A percentile compares a stretch with the other conserved stretches of the same genome.
phyloP scores from a whole-genome alignment of 2,329 filamentous ascomycete species.

The Aspergillus ruber region DNA sequence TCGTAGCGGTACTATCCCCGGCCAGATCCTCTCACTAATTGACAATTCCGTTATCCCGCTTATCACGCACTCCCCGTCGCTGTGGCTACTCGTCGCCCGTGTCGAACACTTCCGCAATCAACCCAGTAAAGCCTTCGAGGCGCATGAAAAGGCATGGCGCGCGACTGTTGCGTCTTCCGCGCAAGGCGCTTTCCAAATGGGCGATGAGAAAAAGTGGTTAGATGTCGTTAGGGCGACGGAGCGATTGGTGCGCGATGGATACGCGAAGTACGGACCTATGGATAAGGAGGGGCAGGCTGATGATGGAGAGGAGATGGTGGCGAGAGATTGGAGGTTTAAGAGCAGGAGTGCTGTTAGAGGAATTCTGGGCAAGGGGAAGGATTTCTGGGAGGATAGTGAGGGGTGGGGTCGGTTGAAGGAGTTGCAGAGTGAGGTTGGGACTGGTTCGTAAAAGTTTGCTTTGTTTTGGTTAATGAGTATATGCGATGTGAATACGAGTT shows the following conservation, averaged over 20 bases:
- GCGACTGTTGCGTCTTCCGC: conserved; percentile 48
- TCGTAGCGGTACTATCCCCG: conserved; percentile 48
- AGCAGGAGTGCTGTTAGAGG: conserved; percentile 75
- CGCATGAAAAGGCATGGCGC: conserved; percentile 86
- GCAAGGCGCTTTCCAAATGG: conserved; percentile 43
- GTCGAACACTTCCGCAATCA: conserved; percentile 68
- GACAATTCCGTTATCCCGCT: conserved; percentile 71
- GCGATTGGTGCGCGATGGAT: conserved; percentile 66
- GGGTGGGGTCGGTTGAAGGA: conserved; percentile 35
- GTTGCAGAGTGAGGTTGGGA: conserved; percentile 31
- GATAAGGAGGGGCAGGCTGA: conserved; percentile 50
- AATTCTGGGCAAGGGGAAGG: conserved; percentile 74
- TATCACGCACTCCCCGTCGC: conserved; percentile 69
- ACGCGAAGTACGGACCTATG: conserved; percentile 69
- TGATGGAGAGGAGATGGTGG: conserved; percentile 56
- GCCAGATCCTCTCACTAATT: conserved; percentile 60
- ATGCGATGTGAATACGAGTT: not conserved
- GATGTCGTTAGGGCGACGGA: conserved; percentile 71
- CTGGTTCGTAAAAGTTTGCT: not conserved
- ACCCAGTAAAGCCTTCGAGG: conserved; percentile 66
- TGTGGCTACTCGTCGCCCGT: conserved; percentile 70
- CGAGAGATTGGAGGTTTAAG: conserved; percentile 81
- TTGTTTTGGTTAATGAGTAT: not conserved
- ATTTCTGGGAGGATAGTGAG: conserved; percentile 68
- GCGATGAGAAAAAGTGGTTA: conserved; percentile 61